Evolutionary conservation across 176 grass and related monocot species (phyloP).

Genomic region (Bromus sterilis): DNA sequence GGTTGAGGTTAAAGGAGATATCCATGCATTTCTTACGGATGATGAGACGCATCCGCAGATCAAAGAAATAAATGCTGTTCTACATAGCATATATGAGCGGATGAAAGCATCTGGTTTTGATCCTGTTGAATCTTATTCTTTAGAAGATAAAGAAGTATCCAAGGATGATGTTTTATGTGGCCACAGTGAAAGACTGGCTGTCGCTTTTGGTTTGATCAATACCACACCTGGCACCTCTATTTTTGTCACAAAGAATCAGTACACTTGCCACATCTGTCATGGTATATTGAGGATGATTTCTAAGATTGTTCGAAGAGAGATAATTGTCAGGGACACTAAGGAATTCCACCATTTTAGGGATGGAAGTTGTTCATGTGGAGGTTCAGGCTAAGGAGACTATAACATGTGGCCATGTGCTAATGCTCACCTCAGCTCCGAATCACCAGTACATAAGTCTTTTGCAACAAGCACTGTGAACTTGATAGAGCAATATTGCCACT

Average conservation of each 20-base stretch:
- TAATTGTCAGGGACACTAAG: constrained; percentile 69
- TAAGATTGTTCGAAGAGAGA: constrained; percentile 70
- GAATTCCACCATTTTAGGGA: constrained; percentile 86
- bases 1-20: constrained; percentile 81
- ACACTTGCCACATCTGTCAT: constrained; percentile 85
- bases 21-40: constrained; percentile 89
- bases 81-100: constrained; percentile 69
- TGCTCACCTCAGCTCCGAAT: not conserved
- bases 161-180: constrained; percentile 86
- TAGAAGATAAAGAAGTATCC: constrained; percentile 42
- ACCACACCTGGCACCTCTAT: constrained; percentile 69
- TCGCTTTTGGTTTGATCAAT: constrained; percentile 91
- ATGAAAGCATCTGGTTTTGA: constrained; percentile 46
- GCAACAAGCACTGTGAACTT: not conserved
- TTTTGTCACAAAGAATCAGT: constrained; percentile 80
- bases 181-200: constrained; percentile 83
- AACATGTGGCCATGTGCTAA: not conserved
- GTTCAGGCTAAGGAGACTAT: constrained; percentile 31
- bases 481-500: not conserved
- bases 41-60: constrained; percentile 91
- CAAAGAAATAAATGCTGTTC: constrained; percentile 65
- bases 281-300: constrained; percentile 57
- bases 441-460: not conserved
- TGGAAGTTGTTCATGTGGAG: constrained; percentile 73
- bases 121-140: constrained; percentile 32